Base-by-base conservation (phyloP, 2,329 filamentous ascomycete species). In the Talaromyces sp. region DNA sequence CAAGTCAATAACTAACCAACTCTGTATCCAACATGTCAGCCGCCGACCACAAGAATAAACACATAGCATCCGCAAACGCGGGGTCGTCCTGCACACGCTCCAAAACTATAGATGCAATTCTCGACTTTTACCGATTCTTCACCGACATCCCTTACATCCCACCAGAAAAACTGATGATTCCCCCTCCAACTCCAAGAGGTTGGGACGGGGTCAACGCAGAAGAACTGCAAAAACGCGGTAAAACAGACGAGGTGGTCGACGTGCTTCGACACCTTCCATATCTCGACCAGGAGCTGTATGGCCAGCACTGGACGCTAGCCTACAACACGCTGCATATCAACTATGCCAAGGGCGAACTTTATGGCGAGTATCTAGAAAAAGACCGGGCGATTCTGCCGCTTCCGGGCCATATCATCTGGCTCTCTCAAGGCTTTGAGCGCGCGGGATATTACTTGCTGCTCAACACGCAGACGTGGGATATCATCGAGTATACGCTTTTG, bases 131-230 rank as follows among this genome's bases (percentile, higher is more conserved):
- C 19, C 35, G 19, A 1, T 55, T 60, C 0, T 54, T 60, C n/a
- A 60, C 54, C 1, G 43, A 60, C 55, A 24, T 60, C 4, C 58
- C 58, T n/a, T 60, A 60, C 58, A 60, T 60, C 27, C 58, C 58
- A 6, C 17, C 58, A 7, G 46, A 60, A 49, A 57, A 56, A 14
- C 49, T 60, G 11, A 60, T 60, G 54, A 55, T 59, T 52, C 58
- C 54, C 21, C 54, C 53, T 8, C 6, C 26, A 27, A 6, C 43
- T 10, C 19, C 38, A 27, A 17, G 27, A 8, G 58, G 58, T 19
- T 60, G 58, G 58, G 11, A 52, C 41, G 14, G 11, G 13, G 46
- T 49, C n/a, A 35, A 60, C 14, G 58, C 19, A 1, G 31, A 27
- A 17, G 54, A 43, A 56, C n/a, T 57, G 6, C 54, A 43, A 19